Base-by-base conservation (phyloP, 208 protist genomes). In the Crithidia mellificae region DNA sequence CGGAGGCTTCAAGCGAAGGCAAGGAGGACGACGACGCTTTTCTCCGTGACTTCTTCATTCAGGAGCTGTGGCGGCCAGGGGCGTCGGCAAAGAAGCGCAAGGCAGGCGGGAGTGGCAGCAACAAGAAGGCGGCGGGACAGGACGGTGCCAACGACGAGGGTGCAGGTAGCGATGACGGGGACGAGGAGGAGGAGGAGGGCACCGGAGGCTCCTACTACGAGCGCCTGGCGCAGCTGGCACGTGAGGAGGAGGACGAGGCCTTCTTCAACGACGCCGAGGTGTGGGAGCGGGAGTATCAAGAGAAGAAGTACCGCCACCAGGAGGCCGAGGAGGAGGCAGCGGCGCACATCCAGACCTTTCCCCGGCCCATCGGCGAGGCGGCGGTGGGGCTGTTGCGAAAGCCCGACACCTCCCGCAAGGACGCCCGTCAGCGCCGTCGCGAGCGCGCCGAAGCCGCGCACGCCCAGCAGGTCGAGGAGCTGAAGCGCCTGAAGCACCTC, bases 401-500 rank as follows among this genome's bases (percentile, higher is more conserved):
- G 62, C 76, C 73, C 24, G 78, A 77, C 66, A 87, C 84, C 6
- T 63, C 87, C 6, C 80, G 92, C 46, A 95, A 95, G 54, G 90
- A 93, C 44, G 90, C 88, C 9, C 84, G 90, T 0, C 68, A 88
- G 77, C 87, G 92, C 2, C 82, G 87, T n/a, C 68, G 84, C 43
- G 78, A 92, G 66, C 85, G 90, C 6, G 65, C 90, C 20, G 76
- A 84, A 62, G 90, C 85, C 44, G 74, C 81, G 12, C 85, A 77
- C 15, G 63, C 81, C 34, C 85, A 87, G 54, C 84, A 91, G 68
- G 34, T 90, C 22, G 88, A 94, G 53, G 90, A 97, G 57, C 80
- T 97, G 39, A 94, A 94, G 65, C 85, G 92, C 2, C 81, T 97
- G 36, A 97, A 97, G 78, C 83, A 87, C 53, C 65, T 97, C 27